These are phyloP conservation scores for Pseudoturritis turrita DNA, from an alignment of 345 rosid species.

Conservation along the genomic window DNA sequence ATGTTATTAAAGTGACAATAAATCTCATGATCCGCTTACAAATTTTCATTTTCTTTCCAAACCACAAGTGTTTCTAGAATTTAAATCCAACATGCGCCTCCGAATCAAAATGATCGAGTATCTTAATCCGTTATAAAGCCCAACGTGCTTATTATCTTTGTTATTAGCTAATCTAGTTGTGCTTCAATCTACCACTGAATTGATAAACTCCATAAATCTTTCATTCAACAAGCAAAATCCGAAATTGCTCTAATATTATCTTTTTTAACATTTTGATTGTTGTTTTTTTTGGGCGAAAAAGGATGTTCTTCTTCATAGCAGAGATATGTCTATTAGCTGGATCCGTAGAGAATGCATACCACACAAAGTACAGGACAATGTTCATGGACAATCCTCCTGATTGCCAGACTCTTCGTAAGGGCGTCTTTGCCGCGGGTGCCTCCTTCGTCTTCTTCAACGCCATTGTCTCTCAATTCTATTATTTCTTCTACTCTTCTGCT, in stretches of 20 bases:
- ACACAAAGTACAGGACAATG: slow-evolving; percentile 74
- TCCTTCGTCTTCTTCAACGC: slow-evolving; percentile 73
- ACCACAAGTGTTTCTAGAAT: neutral
- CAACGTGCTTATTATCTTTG: neutral
- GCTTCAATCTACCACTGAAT: neutral
- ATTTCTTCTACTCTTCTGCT: slow-evolving; percentile 64
- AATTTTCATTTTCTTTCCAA: neutral
- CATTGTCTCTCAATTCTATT: slow-evolving; percentile 74
- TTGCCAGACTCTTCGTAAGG: slow-evolving; percentile 80
- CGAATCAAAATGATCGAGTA: neutral
- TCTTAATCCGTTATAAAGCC: neutral
- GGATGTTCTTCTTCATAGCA: slow-evolving; percentile 80
- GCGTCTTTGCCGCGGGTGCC: slow-evolving; percentile 90
- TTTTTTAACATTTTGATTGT: neutral
- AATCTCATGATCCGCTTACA: neutral
- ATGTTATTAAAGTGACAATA: neutral
- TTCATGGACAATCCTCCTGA: slow-evolving; percentile 58
- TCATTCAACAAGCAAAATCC: neutral
- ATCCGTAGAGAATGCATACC: slow-evolving; percentile 84
- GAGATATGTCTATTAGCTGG: slow-evolving; percentile 85
- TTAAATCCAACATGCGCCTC: neutral
- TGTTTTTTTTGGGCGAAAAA: slow-evolving; percentile 23
- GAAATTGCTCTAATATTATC: neutral
- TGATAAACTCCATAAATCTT: neutral
- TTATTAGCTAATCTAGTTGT: neutral